Evolutionary conservation across 2,329 filamentous ascomycete genomes (phyloP), one percentile per base, ranked within the genome.

Genomic region (Cladosporium sp.): DNA sequence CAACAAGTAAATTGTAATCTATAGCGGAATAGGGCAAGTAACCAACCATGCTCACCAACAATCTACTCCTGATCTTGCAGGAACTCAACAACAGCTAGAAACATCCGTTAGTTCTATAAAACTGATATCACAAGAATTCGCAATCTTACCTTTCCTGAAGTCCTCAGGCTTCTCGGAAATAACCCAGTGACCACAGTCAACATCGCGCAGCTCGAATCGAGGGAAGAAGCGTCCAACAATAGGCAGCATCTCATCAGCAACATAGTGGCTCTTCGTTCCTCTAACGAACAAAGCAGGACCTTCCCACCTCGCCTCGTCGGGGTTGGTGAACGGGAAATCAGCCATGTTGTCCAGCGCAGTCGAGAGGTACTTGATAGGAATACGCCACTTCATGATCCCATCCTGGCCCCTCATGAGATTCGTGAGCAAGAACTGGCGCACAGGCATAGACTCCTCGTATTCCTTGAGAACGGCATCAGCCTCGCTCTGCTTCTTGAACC

Each of bases 401-500:
- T 76, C 71, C 3, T 76, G 70, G 3, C 68, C 61, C 4, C 83
- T 80, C 57, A 85, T 69, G 33, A 97, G 74, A 65, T 97, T 98
- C 9, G 87, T 88, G 1, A 98, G 79, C 13, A 98, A 78, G 67
- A 97, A 98, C 64, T 96, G 91, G 2, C 93, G 84, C 57, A 98
- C 85, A 0, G 83, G 74, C 4, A 94, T 68, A 12, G 84, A 84
- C 63, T 80, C 69, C 66, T 94, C 92, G 64, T 86, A 92, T 1
- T 83, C 75, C 47, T 80, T 69, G 18, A 97, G 73, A 41, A 96
- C 90, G 52, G 78, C 74, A 67, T 96, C 88, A 1, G 92, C 92
- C 42, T 95, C 86, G 13, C 79, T 78, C 59, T 88, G 85, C 57
- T 79, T 84, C 12, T 77, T 83, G 15, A 90, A 76, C 8, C 76